Evolutionary conservation across 2,329 filamentous ascomycete species (phyloP).

Genomic region (Hypoxylon sp.): DNA sequence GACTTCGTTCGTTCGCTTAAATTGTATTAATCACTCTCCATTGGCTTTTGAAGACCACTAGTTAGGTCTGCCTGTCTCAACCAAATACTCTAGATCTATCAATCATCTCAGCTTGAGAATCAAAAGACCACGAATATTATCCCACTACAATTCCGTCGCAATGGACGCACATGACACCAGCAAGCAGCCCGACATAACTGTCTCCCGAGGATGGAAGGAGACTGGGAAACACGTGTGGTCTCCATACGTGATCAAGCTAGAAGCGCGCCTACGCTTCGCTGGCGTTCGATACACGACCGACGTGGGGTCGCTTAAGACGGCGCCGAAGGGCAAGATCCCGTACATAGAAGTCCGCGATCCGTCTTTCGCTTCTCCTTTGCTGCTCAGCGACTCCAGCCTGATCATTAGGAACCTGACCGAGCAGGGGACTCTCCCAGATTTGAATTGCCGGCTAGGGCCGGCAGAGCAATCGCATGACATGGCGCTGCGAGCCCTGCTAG

Average conservation of each 20-base stretch:
- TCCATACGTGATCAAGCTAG: conserved; percentile 72
- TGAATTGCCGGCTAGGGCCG: conserved; percentile 59
- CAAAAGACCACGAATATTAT: not conserved
- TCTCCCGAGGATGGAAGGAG: conserved; percentile 64
- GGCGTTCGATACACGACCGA: conserved; percentile 59
- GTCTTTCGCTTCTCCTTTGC: conserved; percentile 2
- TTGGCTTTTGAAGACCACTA: too few species aligned
- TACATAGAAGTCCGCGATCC: conserved; percentile 58
- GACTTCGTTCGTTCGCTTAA: not conserved
- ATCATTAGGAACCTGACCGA: conserved; percentile 62
- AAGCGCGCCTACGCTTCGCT: conserved; percentile 69
- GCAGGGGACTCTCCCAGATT: conserved; percentile 57
- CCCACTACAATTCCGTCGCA: conserved; percentile 4
- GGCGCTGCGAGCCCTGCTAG: conserved; percentile 64
- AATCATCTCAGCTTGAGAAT: not conserved
- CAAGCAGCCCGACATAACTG: conserved; percentile 48
- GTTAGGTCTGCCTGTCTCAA: not conserved
- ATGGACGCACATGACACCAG: conserved; percentile 17
- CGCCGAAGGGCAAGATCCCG: conserved; percentile 70
- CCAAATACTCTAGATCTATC: not conserved
- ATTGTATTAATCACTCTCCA: not conserved
- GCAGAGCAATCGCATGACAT: conserved; percentile 61
- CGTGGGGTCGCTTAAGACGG: conserved; percentile 58
- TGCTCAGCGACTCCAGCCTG: conserved; percentile 65
- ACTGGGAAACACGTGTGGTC: conserved; percentile 65